Evolutionary conservation across 2,329 filamentous ascomycete species (phyloP).

Genomic region (Pyrenophora graminea): DNA sequence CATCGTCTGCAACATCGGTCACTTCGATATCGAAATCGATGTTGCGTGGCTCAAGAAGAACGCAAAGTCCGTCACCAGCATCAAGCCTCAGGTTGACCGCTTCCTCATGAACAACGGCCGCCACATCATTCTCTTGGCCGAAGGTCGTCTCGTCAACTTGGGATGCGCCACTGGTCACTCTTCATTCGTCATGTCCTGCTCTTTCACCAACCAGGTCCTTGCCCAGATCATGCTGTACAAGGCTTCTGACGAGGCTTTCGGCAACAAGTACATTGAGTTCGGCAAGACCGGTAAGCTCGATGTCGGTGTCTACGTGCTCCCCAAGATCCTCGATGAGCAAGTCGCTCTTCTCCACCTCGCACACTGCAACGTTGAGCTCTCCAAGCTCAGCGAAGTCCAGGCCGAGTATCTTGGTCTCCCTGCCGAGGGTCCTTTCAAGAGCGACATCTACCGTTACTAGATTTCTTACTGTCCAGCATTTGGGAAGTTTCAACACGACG

Average conservation of each 20-base stretch:
- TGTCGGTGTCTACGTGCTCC: conserved; percentile 91
- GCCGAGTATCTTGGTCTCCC: conserved; percentile 92
- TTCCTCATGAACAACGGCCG: conserved; percentile 91
- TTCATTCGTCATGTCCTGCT: conserved; percentile 99
- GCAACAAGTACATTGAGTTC: conserved; percentile 95
- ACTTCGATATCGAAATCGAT: conserved; percentile 99
- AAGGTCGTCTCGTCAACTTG: conserved; percentile 98
- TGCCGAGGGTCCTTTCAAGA: conserved; percentile 91
- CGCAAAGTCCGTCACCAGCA: conserved; percentile 90
- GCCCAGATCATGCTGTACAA: conserved; percentile 99
- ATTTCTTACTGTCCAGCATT: conserved; percentile 36
- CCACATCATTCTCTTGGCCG: conserved; percentile 97
- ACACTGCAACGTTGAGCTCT: conserved; percentile 94
- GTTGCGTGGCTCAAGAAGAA: conserved; percentile 99
- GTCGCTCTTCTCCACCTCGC: conserved; percentile 90
- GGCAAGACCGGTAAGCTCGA: conserved; percentile 88
- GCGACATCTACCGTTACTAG: conserved; percentile 72
- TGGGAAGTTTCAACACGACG: conserved; percentile 59
- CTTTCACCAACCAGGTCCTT: conserved; percentile 99
- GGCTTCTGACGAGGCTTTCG: conserved; percentile 82
- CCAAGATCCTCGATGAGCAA: conserved; percentile 99
- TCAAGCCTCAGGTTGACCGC: conserved; percentile 99
- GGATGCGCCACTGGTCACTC: conserved; percentile 99
- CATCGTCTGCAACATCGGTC: conserved; percentile 99
- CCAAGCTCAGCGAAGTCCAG: conserved; percentile 81